Evolutionary conservation across 2,329 filamentous ascomycete genomes (phyloP), one percentile per base, ranked within the genome.

Genomic region (Iodosphaeria phyllophila): DNA sequence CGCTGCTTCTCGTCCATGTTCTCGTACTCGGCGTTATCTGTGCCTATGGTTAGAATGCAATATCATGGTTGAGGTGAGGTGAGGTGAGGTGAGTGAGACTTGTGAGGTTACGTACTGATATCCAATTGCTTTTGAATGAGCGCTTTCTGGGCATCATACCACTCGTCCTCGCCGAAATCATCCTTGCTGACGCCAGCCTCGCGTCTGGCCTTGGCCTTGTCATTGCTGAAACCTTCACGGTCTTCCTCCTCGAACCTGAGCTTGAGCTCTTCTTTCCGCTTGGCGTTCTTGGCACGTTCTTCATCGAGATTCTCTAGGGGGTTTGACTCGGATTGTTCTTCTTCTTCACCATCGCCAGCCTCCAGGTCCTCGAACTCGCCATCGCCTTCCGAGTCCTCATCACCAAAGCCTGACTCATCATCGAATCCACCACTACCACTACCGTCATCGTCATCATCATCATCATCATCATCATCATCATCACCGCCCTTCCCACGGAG

Each of bases 101-200:
- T n/a, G n/a, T n/a, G n/a, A n/a, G n/a, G n/a, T n/a, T n/a, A n/a
- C n/a, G n/a, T n/a, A n/a, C n/a, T 98, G 66, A 98, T 93, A 41
- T 91, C 78, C 32, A 89, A 65, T 48, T 98, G 89, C 52, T 92
- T 93, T 51, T 93, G 79, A 30, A 98, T 73, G 46, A 77, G 65
- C 16, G 89, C 80, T 54, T 98, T 98, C 46, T 98, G 89, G 15
- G 78, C 70, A 43, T 95, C 89, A 46, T 98, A 98, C 91, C 91
- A 98, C 28, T 98, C 80, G 44, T 98, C 89, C 50, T 98, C 89
- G 26, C 84, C 89, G 41, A 92, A 95, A 42, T 91, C 76, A 26
- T 86, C 70, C 5, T 70, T 58, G 3, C 63, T 23, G 2, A 20
- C 62, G 17, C 64, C 74, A 16, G 66, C 70, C 35, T 82, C 76